Evolutionary conservation across 2,329 filamentous ascomycete species (phyloP).

Genomic region (Fusarium concolor): DNA sequence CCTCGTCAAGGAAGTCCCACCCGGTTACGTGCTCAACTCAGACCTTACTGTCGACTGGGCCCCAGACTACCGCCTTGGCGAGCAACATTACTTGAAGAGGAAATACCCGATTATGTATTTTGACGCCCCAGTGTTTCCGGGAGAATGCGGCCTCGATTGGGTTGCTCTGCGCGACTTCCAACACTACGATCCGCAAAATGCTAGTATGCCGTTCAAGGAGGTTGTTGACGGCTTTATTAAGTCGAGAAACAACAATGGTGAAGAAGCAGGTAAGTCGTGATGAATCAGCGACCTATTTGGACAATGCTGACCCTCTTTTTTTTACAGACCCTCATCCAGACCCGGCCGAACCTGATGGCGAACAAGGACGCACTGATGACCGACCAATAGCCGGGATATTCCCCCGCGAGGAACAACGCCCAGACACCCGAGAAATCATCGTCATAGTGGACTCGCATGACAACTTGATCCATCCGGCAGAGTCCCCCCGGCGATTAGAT

Average conservation of each 20-base stretch:
- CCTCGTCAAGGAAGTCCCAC: neutral
- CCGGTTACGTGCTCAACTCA: neutral
- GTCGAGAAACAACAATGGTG: neutral
- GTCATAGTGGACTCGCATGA: neutral
- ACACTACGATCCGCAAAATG: neutral
- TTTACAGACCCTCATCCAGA: too few species aligned
- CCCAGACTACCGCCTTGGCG: neutral
- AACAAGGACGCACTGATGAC: neutral
- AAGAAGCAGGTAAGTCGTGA: neutral
- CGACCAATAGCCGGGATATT: neutral
- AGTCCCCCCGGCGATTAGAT: too few species aligned
- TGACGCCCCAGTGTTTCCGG: neutral
- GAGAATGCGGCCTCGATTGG: neutral
- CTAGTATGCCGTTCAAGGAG: neutral
- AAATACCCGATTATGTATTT: conserved; percentile 24
- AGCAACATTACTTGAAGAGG: rapidly evolving
- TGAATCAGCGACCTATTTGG: too few species aligned
- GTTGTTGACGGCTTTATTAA: neutral
- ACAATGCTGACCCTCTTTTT: too few species aligned
- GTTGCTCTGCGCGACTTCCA: neutral
- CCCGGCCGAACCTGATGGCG: rapidly evolving
- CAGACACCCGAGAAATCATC: neutral
- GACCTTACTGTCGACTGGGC: neutral
- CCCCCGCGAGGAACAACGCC: rapidly evolving
- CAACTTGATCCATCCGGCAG: too few species aligned